Percentiles rank a stretch among this genome's conserved stretches.
These are phyloP conservation scores for Coleophoma crateriformis DNA, from an alignment of 2,329 filamentous ascomycete species.

Conservation along the genomic window DNA sequence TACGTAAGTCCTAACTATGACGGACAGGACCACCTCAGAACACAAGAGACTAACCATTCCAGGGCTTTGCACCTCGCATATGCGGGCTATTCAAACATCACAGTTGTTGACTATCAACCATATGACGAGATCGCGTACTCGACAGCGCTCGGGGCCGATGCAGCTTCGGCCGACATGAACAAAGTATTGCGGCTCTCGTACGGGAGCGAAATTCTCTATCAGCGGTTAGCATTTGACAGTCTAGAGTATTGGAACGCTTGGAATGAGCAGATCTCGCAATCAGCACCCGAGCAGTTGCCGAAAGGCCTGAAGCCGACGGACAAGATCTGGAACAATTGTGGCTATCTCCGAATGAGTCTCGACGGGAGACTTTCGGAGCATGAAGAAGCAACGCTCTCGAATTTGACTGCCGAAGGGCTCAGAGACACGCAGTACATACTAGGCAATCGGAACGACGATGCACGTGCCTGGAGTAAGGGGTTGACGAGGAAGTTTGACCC, in stretches of 20 bases:
- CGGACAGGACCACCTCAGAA: too few relatives aligned
- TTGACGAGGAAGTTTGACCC: too few relatives aligned
- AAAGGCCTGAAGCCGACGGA: constrained; percentile 1
- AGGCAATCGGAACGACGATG: background rate
- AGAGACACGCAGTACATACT: constrained; percentile 3
- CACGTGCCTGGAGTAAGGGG: too few relatives aligned
- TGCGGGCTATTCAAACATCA: constrained; percentile 38
- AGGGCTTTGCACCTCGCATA: constrained; percentile 32
- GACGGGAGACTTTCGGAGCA: background rate
- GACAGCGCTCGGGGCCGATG: constrained; percentile 34
- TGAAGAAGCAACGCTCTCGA: constrained; percentile 1
- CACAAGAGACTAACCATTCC: too few relatives aligned
- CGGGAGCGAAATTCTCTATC: constrained; percentile 26
- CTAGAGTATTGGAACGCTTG: constrained; percentile 1
- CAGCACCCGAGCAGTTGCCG: background rate
- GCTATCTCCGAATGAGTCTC: background rate
- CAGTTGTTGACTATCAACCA: constrained; percentile 40
- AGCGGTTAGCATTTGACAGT: constrained; percentile 6
- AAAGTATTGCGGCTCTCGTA: constrained; percentile 38
- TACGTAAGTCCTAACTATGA: too few relatives aligned
- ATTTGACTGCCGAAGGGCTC: constrained; percentile 1
- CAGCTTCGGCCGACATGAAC: constrained; percentile 38
- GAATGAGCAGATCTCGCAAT: constrained; percentile 1
- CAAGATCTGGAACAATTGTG: constrained; percentile 1
- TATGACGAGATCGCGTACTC: constrained; percentile 34